These are phyloP conservation scores for Boletus huronensis DNA, from an alignment of 768 basidiomycete genomes.

Conservation along the genomic window DNA sequence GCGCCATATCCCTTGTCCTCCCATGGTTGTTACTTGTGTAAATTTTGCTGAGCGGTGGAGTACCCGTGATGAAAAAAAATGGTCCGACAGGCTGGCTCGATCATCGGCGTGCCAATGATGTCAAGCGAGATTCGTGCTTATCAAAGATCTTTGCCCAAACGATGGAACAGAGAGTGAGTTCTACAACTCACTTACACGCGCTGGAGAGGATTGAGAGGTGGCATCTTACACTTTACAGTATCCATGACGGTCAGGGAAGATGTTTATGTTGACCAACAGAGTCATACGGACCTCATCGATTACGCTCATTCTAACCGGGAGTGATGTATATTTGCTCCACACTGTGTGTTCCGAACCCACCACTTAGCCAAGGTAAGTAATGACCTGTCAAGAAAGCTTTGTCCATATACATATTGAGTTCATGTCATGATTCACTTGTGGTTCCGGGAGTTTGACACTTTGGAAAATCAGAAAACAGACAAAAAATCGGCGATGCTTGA, in stretches of 20 bases:
- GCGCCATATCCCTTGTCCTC: background rate
- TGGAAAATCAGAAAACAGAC: background rate
- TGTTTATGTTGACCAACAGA: background rate
- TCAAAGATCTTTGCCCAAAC: background rate
- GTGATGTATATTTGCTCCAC: conserved; percentile 11
- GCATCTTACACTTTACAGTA: background rate
- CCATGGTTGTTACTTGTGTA: background rate
- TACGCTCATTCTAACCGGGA: background rate
- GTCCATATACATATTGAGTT: background rate
- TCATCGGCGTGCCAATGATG: background rate
- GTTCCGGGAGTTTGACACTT: background rate
- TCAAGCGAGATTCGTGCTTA: background rate
- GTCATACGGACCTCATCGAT: background rate
- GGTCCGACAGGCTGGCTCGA: background rate
- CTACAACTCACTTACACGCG: background rate
- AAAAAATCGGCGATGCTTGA: background rate
- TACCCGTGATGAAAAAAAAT: background rate
- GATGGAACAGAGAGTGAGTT: background rate
- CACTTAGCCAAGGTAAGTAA: conserved; percentile 9
- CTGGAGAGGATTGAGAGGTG: background rate
- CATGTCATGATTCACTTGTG: conserved; percentile 10
- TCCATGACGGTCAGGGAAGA: background rate
- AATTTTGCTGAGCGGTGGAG: too few relatives aligned
- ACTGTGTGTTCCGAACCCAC: conserved; percentile 5
- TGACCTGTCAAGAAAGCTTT: background rate